Base-by-base conservation (phyloP, 2,329 filamentous ascomycete species). In the Aureobasidium mangrovei region DNA sequence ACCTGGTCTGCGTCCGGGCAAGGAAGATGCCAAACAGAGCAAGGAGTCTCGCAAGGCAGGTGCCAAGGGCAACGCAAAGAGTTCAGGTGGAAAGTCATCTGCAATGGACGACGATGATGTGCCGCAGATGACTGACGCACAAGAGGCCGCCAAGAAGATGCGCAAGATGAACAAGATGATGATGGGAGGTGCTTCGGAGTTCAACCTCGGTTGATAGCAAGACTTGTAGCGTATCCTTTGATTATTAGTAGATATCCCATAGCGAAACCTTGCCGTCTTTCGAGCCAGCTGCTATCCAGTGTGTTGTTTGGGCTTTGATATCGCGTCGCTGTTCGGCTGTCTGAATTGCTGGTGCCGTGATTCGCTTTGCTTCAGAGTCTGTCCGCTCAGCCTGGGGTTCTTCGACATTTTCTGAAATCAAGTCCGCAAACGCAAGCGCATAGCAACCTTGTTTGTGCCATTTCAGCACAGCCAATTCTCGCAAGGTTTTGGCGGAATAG, bases 221-320 rank as follows among this genome's bases (percentile, higher is more conserved):
- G 53, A 29, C 56, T 40, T 8, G 28, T 49, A 42, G 39, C 39
- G 41, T 43, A n/a, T 35, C 24, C 7, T 46, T 26, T 43, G 5
- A 3, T 41, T 26, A 3, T 53, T 26, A 77, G 56, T 93, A 98
- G 56, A 97, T 83, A 72, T 96, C 88, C 93, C 93, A 98, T 61
- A 98, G 73, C 65, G 89, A 95, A 59, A 97, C 82, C 68, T 94
- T 95, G 18, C 91, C 93, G 72, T 97, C 93, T 68, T 97, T 98
- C 54, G 88, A 86, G 1, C 93, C 93, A 1, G 83, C 88, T 18
- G 86, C 93, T 49, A 97, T 69, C 91, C 91, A 97, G 69, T 97
- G 91, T 27, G 85, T 85, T 48, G 74, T 75, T 63, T 80, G 83
- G 8, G 85, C 84, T 61, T 82, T 83, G 35, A 73, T 73, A 26